phyloP scores from a whole-genome alignment of 768 basidiomycete genomes.

The Mycena filopes region DNA sequence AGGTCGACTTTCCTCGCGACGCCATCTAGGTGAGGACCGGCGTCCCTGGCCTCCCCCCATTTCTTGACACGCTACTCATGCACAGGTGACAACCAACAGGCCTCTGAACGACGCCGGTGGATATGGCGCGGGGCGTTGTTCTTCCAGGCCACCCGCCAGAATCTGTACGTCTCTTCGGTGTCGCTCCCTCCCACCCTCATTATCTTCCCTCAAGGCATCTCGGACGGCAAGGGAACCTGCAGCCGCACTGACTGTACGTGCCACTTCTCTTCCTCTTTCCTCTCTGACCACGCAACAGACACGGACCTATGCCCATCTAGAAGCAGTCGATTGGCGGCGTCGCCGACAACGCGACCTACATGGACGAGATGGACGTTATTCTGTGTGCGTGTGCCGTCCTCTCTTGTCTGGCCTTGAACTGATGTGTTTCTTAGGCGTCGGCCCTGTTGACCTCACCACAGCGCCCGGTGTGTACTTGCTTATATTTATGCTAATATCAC shows the following conservation, averaged over 20 bases:
- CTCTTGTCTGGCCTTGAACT: not conserved
- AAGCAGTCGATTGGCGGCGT: constrained; percentile 62
- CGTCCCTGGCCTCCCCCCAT: no score
- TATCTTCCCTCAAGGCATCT: constrained; percentile 47
- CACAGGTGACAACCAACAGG: no score
- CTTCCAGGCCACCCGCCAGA: constrained; percentile 23
- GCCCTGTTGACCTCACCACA: constrained; percentile 56
- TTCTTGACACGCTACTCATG: no score
- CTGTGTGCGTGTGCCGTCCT: constrained; percentile 50
- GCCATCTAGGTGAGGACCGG: no score
- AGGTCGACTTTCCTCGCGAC: no score
- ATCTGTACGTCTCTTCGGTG: constrained; percentile 18
- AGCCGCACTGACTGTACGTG: constrained; percentile 42
- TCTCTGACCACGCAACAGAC: not conserved
- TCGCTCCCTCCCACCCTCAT: not conserved
- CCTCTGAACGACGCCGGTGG: no score
- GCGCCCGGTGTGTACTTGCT: no score
- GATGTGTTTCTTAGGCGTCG: constrained; percentile 47
- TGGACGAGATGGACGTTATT: constrained; percentile 53
- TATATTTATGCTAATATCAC: no score
- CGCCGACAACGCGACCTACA: constrained; percentile 37
- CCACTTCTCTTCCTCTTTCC: not conserved
- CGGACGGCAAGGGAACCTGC: constrained; percentile 58
- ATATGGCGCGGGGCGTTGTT: no score
- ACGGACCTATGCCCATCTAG: constrained; percentile 42